phyloP scores from a whole-genome alignment of 2,329 filamentous ascomycete genomes.

The Talaromyces amestolkiae region DNA sequence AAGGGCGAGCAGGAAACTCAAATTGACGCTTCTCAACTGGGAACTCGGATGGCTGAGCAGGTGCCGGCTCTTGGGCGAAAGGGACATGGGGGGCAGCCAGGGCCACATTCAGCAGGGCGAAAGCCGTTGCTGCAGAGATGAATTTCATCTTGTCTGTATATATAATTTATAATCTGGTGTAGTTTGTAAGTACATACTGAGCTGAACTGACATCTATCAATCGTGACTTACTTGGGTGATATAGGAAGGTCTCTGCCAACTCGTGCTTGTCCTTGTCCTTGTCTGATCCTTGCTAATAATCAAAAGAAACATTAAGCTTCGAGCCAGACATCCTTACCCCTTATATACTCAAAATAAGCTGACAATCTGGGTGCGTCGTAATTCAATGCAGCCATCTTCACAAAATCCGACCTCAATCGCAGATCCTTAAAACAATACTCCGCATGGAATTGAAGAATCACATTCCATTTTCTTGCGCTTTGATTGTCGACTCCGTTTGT shows the following conservation, averaged over 20 bases:
- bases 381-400: constrained; percentile 1
- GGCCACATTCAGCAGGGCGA: constrained; percentile 10
- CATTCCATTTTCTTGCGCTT: not conserved
- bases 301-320: not conserved
- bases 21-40: not conserved
- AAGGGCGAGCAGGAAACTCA: not conserved
- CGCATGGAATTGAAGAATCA: not conserved
- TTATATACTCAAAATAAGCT: not conserved
- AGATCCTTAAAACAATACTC: constrained; percentile 14
- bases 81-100: constrained; percentile 12
- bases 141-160: constrained; percentile 17
- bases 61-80: not conserved
- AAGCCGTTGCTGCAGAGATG: constrained; percentile 16
- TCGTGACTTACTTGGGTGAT: not conserved
- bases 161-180: not conserved
- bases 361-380: not conserved
- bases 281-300: not conserved
- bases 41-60: not conserved
- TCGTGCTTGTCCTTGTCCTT: not conserved
- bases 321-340: not conserved
- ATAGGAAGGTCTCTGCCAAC: not conserved
- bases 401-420: not conserved
- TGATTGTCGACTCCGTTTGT: not conserved
- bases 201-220: not conserved
- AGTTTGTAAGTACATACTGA: not conserved